Base-by-base conservation (phyloP, 371 early-diverging fungal genomes). In the Apophysomyces trapeziformis region DNA sequence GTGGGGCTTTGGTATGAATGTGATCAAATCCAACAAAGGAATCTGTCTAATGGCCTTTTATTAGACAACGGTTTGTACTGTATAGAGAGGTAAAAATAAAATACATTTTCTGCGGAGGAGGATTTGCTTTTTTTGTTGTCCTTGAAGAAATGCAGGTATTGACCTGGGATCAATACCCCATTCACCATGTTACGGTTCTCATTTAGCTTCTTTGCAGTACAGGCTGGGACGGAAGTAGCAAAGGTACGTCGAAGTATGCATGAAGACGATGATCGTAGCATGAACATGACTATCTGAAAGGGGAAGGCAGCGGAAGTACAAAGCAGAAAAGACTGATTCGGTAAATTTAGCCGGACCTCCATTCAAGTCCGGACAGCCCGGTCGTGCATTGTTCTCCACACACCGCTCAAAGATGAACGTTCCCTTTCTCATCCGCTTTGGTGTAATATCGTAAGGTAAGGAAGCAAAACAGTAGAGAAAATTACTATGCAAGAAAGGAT, bases 131-230 rank as follows among this genome's bases (percentile, higher is more conserved):
- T 45, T 43, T 64, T 65, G 18, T 68, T 74, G 8, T 67, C 64
- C 41, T 78, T 76, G 38, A 81, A 76, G 41, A 64, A 81, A 1
- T 57, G 65, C 7, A 76, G 58, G 47, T 46, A 68, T 56, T 71
- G 76, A 12, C 81, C 81, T 9, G 81, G 81, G 14, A 81, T 75
- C 81, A 81, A 76, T 13, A 63, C 68, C 6, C 76, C 75, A 36
- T 74, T 58, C 36, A 76, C 32, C 21, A 60, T 21, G 38, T 67
- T 60, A 8, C 65, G 68, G 7, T 50, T 50, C 3, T 26, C 21
- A 50, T 50, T 50, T 16, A 50, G 16, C 5, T 16, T 50, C n/a
- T 21, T 21, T 50, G 9, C 21, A 1, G 54, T 11, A 11, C 21
- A n/a, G 21, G 21, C 21, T 4, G 21, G 4, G 21, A 21, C 21